Base-by-base conservation (phyloP, 164 flowering plant genomes). In the Tinospora cordifolia region DNA sequence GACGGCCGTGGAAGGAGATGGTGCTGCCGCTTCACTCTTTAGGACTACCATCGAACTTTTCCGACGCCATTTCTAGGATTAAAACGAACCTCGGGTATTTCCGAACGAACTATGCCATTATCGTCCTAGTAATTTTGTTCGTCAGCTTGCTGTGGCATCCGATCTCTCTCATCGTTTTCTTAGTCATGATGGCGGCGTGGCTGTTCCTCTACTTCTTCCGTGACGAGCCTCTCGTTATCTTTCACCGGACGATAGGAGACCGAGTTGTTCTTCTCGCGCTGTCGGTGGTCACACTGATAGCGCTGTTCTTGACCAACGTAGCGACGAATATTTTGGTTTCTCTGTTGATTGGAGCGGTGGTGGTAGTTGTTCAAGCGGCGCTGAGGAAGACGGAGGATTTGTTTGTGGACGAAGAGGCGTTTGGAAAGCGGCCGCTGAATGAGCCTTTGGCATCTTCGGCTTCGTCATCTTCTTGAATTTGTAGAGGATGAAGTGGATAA, bases 91-190 rank as follows among this genome's bases (percentile, higher is more conserved):
- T 72, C 0, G 75, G 69, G 6, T 81, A 80, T 40, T 87, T 85
- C 70, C 85, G 78, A 9, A 68, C 65, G 72, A 88, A 88, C 75
- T 88, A 88, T 68, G 75, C 74, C 38, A 81, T 88, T 4, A 58
- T 82, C 60, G 66, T 80, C 10, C 62, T 87, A n/a, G 15, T 78
- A 19, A 70, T 81, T 30, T 62, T 88, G 62, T 85, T 87, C 73
- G 67, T 83, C 27, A 83, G 86, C 79, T 73, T 88, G 22, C 75
- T 88, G 2, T 83, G 86, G 87, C 84, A 82, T 65, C 89, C 90
- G 12, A 68, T 83, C 58, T 83, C 89, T 0, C 62, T 89, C 62
- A 75, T 87, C 54, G 79, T 86, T 51, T 83, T 85, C 71, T 12
- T 85, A 14, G 24, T 72, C 70, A 72, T 76, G 80, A 77, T 87